Evolutionary conservation across 306 rosid genomes (phyloP), one percentile per base, ranked within the genome.

Genomic region (Prunus campanulata): DNA sequence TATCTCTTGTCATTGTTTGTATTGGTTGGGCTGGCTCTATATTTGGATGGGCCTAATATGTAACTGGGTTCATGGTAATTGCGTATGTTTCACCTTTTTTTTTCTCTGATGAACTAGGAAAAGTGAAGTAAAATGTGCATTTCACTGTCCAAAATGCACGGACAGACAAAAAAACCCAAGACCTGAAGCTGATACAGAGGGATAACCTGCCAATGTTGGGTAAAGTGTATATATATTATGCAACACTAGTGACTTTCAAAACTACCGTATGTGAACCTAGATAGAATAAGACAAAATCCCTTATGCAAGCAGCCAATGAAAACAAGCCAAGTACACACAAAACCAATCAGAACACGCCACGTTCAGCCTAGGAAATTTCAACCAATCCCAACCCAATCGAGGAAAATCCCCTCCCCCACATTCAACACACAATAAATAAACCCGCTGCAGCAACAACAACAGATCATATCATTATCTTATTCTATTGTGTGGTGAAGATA

Each of bases 341-440:
- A 20, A 0, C 82, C 54, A 65, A 65, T 79, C 29, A 22, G 5
- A 44, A 10, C 13, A 2, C 2, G 77, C 65, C 73, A 78, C 73
- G 44, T 71, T 0, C 2, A 4, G 25, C 66, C 49, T 78, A 20
- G 66, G 67, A 68, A 71, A 27, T 44, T 19, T 54, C 82, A 64
- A 78, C 73, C 82, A 27, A n/a, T 55, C 67, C 68, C 71, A 65
- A 24, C 57, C 57, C 16, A n/a, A 63, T 70, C 63, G 39, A 61
- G 32, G 51, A 35, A 52, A n/a, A 32, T 32, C 48, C 61, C 71
- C 4, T 24, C 14, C 49, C 61, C 59, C 3, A 14, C 46, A 27
- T 27, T 49, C 0, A 10, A 20, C 64, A 22, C 61, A 24, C 18
- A 18, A 10, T 42, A 15, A 29, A 24, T 66, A 11, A 51, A 13